phyloP scores from a whole-genome alignment of 2,329 filamentous ascomycete genomes.

The Aureobasidium sp. region DNA sequence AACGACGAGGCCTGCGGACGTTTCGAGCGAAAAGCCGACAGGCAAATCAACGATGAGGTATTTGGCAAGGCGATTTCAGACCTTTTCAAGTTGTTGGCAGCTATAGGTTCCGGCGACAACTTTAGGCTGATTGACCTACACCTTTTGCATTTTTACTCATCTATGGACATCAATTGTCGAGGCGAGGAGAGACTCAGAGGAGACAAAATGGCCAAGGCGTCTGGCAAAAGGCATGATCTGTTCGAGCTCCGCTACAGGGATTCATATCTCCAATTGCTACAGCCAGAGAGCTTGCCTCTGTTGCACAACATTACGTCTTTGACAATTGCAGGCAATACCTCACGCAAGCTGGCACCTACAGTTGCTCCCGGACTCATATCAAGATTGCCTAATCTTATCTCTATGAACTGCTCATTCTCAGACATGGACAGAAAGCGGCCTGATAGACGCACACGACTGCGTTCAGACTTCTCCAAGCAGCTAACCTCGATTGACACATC shows the following conservation, averaged over 20 bases:
- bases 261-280: neutral
- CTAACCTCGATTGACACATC: neutral
- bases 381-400: neutral
- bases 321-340: neutral
- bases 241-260: constrained; percentile 8
- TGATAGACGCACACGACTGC: neutral
- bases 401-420: neutral
- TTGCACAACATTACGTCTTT: neutral
- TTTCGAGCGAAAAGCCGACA: neutral
- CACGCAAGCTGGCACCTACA: neutral
- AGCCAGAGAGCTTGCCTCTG: neutral
- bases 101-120: neutral
- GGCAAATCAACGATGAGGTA: neutral
- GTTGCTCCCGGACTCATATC: neutral
- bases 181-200: neutral
- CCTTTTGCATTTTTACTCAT: neutral
- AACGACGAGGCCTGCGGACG: constrained; percentile 4
- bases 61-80: neutral
- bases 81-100: neutral
- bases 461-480: neutral
- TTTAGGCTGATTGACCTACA: neutral
- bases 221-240: neutral
- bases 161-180: neutral
- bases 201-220: neutral
- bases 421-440: neutral